Percentiles rank a stretch among this genome's conserved stretches.
Conservation (phyloP, 306 rosid genomes). For the Luffa aegyptiaca region DNA sequence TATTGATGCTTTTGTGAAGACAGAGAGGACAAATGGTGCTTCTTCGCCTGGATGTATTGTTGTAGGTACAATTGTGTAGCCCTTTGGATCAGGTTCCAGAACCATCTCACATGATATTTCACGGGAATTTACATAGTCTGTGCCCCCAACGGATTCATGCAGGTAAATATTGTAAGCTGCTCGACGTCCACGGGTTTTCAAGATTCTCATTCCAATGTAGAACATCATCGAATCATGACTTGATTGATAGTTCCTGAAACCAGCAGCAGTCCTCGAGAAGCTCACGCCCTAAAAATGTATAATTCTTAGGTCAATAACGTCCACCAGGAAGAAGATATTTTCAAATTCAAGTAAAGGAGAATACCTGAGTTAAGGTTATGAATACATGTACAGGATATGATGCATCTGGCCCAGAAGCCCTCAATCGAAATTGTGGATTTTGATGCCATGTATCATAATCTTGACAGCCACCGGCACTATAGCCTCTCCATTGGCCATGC, state of each 20-base stretch:
- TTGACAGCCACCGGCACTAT: slow-evolving; percentile 99
- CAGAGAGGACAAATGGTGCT: slow-evolving; percentile 98
- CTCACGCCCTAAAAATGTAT: slow-evolving; percentile 73
- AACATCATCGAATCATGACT: slow-evolving; percentile 97
- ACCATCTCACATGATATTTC: slow-evolving; percentile 99
- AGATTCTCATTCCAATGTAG: slow-evolving; percentile 97
- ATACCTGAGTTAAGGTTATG: slow-evolving; percentile 95
- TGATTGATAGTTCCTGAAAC: slow-evolving; percentile 94
- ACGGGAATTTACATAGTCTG: slow-evolving; percentile 92
- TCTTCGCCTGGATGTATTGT: slow-evolving; percentile 99
- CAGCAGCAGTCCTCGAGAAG: slow-evolving; percentile 94
- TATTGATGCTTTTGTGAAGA: slow-evolving; percentile 93
- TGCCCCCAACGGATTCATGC: slow-evolving; percentile 97
- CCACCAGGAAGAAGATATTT: not conserved
- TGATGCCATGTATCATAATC: slow-evolving; percentile 97
- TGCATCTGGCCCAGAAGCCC: slow-evolving; percentile 93
- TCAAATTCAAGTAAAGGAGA: not conserved
- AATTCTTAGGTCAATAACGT: slow-evolving; percentile 1
- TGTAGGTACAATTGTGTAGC: slow-evolving; percentile 96
- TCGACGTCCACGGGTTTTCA: slow-evolving; percentile 95
- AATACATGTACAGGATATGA: slow-evolving; percentile 85
- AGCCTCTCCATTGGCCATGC: slow-evolving; percentile 96
- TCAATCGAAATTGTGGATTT: slow-evolving; percentile 93
- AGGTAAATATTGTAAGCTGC: slow-evolving; percentile 92
- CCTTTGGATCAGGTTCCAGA: slow-evolving; percentile 95